phyloP scores from a whole-genome alignment of 2,329 filamentous ascomycete genomes.

The Dactylella cylindrospora region DNA sequence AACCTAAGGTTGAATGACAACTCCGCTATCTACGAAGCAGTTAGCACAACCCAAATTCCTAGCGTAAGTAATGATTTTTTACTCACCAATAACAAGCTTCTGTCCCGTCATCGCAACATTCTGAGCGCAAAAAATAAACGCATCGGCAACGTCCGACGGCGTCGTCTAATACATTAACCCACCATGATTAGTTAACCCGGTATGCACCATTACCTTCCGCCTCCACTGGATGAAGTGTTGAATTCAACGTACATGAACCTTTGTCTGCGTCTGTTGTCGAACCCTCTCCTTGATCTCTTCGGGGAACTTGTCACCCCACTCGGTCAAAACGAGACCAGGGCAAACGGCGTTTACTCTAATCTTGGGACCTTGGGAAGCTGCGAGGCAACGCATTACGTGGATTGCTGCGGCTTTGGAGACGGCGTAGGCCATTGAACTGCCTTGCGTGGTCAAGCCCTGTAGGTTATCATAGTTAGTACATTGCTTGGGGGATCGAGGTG shows the following conservation, averaged over 20 bases:
- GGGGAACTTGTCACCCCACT: conserved; percentile 66
- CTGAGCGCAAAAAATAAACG: conserved; percentile 60
- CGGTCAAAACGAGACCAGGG: conserved; percentile 66
- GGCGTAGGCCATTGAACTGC: conserved; percentile 69
- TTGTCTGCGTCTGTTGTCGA: conserved; percentile 62
- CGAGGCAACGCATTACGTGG: conserved; percentile 67
- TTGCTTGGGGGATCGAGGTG: conserved; percentile 2
- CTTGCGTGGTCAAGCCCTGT: conserved; percentile 57
- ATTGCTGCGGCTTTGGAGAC: conserved; percentile 75
- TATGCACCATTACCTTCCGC: not conserved
- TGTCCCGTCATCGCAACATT: conserved; percentile 51
- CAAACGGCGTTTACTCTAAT: conserved; percentile 66
- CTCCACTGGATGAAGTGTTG: not conserved
- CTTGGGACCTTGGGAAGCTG: conserved; percentile 63
- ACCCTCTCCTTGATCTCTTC: conserved; percentile 60
- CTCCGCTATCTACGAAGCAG: conserved; percentile 15
- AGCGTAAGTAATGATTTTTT: too few species aligned
- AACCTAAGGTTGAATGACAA: conserved; percentile 18
- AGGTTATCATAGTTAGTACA: conserved; percentile 34
- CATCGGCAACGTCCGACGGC: conserved; percentile 60
- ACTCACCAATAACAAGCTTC: conserved; percentile 46
- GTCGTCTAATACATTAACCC: conserved; percentile 52
- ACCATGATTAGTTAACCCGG: not conserved
- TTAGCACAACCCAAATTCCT: not conserved
- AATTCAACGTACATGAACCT: conserved; percentile 57